Base-by-base conservation (phyloP, 352 stramenopile genomes). In the Globisporangium carolinianum region DNA sequence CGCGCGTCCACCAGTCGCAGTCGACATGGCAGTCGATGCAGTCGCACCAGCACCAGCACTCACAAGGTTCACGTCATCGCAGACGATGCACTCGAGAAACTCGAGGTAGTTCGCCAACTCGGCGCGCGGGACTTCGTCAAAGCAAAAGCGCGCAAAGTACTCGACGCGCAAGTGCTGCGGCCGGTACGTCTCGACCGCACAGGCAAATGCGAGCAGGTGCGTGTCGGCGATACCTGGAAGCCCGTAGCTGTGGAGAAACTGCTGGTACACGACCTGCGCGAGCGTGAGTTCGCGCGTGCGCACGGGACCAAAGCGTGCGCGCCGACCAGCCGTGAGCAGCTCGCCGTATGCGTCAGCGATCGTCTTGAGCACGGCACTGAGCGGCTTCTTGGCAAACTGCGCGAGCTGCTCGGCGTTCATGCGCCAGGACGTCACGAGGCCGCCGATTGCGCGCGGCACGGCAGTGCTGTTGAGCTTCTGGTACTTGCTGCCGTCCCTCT, bases 381-480 rank as follows among this genome's bases (percentile, higher is more conserved):
- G 65, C 4, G 81, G 79, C 43, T 91, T 94, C 50, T 94, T 91
- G 0, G 76, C 67, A 58, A 89, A 94, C 60, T 91, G 80, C 10
- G 67, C 49, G 17, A 94, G 79, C 59, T 94, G 81, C 18, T 94
- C 84, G 0, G 76, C 75, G 62, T 91, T 91, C 55, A 94, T 83
- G 36, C 82, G 81, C 84, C 84, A 94, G 6, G 82, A 91, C 14
- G 82, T 94, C 52, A 91, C 81, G 17, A 94, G 57, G 2, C 72
- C 68, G 3, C 78, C 71, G 56, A 94, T 73, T 4, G 81, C 56
- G 35, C 71, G 67, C 46, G 79, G 84, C n/a, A 94, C 80, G 3
- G 68, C 70, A 2, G 68, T 57, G 48, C 73, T 87, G 63, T 85
- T 89, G 55, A 94, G 65, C 51, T 90, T 89, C 47, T 91, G 83